phyloP scores from a whole-genome alignment of 164 flowering plant species.

The Hamamelis virginiana region DNA sequence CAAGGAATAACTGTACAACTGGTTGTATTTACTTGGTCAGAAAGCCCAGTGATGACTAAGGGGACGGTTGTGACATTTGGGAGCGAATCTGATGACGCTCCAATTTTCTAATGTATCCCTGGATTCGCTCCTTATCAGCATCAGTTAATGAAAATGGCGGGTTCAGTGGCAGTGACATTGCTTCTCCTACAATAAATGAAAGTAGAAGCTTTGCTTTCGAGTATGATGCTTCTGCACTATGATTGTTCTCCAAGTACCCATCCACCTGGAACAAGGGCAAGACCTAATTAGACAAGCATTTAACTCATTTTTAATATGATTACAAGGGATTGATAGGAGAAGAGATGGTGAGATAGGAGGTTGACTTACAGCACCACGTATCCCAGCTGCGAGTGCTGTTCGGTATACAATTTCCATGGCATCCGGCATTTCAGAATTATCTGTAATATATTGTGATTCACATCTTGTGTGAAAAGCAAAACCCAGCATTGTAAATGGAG shows the following conservation, averaged over 20 bases:
- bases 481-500: background rate
- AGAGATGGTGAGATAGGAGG: background rate
- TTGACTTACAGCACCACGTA: slow-evolving; percentile 48
- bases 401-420: slow-evolving; percentile 48
- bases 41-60: slow-evolving; percentile 7
- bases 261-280: slow-evolving; percentile 41
- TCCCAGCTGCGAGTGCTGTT: slow-evolving; percentile 42
- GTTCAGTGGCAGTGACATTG: slow-evolving; percentile 39
- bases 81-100: slow-evolving; percentile 29
- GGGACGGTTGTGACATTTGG: slow-evolving; percentile 9
- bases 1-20: slow-evolving; percentile 5
- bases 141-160: slow-evolving; percentile 44
- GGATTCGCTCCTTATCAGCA: slow-evolving; percentile 35
- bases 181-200: slow-evolving; percentile 48
- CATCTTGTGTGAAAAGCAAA: slow-evolving; percentile 6
- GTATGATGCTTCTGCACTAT: slow-evolving; percentile 36
- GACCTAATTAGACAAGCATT: background rate
- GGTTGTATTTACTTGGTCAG: slow-evolving; percentile 19
- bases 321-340: background rate
- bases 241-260: slow-evolving; percentile 38
- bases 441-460: slow-evolving; percentile 25
- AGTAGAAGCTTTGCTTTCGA: slow-evolving; percentile 47
- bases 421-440: slow-evolving; percentile 50
- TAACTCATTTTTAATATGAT: background rate
- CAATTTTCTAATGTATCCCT: slow-evolving; percentile 32